Base-by-base conservation (phyloP, 306 rosid species). In the Oxytropis ochrocephala region DNA sequence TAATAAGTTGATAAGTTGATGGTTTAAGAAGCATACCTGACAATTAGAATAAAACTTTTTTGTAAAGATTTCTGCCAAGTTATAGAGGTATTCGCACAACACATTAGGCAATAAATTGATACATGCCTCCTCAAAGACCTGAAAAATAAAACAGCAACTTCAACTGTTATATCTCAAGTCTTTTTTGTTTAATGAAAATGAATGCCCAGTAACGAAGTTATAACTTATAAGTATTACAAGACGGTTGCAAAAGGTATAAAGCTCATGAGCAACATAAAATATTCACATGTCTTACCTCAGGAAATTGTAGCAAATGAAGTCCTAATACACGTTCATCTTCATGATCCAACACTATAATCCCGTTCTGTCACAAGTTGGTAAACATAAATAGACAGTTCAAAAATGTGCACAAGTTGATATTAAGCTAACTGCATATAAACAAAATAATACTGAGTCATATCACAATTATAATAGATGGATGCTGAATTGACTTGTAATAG, bases 111-210 rank as follows among this genome's bases (percentile, higher is more conserved):
- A 80, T 27, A 95, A 85, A 78, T 91, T 89, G 72, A 86, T 73
- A 81, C 95, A 87, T 11, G 97, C 87, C 78, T 95, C 95, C 85
- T 95, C 99, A 78, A 89, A 92, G 54, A 89, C 87, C 97, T 95
- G 81, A 53, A 78, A 79, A 30, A 64, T 43, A 10, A 43, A 62
- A 68, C 41, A 8, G 54, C 54, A 2, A n/a, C 47, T 33, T 47
- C 2, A 67, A 36, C 41, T 14, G 10, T 49, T 24, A 52, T 11
- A 53, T 46, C 29, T 32, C 66, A 35, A 14, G 47, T 52, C 72
- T 29, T 19, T 29, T 19, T 8, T 24, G 60, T 59, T 56, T 17
- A 27, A 56, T 64, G 33, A 59, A 76, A 52, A 60, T 16, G 52
- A 7, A 62, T n/a, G 13, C 51, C n/a, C 8, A 5, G 19, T 18